phyloP scores from a whole-genome alignment of 306 rosid species.

The Cajanus cajan region DNA sequence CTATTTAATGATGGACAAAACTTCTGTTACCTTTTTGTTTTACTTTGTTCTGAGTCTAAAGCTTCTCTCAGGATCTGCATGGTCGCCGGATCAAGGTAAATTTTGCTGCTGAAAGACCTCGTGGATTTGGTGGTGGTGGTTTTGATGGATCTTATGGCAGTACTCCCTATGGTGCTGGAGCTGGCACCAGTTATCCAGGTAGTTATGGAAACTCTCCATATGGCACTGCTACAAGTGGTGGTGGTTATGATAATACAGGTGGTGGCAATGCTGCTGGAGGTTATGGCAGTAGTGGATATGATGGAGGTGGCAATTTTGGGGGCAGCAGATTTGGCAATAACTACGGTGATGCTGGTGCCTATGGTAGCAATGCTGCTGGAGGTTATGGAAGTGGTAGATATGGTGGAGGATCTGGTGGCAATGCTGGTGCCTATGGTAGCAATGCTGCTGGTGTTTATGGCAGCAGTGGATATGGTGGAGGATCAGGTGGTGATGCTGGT shows the following conservation, averaged over 20 bases:
- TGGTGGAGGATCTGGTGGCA: too few species aligned
- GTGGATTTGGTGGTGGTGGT: slow-evolving; percentile 37
- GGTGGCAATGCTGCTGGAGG: slow-evolving; percentile 38
- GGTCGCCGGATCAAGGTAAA: slow-evolving; percentile 67
- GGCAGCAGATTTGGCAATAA: slow-evolving; percentile 22
- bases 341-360: too few species aligned
- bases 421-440: too few species aligned
- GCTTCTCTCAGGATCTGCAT: slow-evolving; percentile 59
- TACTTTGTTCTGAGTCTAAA: not conserved
- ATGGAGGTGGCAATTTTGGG: not conserved
- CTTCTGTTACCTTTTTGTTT: not conserved
- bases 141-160: slow-evolving; percentile 38
- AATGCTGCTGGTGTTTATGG: too few species aligned
- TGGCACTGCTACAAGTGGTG: slow-evolving; percentile 27
- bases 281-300: slow-evolving; percentile 2
- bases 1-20: not conserved
- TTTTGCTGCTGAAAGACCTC: slow-evolving; percentile 65
- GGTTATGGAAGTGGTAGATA: too few species aligned
- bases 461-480: too few species aligned
- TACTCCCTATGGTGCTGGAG: slow-evolving; percentile 26
- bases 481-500: not conserved
- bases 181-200: slow-evolving; percentile 23
- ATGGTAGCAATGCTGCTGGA: too few species aligned
- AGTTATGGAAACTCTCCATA: slow-evolving; percentile 30
- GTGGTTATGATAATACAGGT: slow-evolving; percentile 25